Conservation (phyloP, 768 basidiomycete species). For the Daedaleopsis sinensis region DNA sequence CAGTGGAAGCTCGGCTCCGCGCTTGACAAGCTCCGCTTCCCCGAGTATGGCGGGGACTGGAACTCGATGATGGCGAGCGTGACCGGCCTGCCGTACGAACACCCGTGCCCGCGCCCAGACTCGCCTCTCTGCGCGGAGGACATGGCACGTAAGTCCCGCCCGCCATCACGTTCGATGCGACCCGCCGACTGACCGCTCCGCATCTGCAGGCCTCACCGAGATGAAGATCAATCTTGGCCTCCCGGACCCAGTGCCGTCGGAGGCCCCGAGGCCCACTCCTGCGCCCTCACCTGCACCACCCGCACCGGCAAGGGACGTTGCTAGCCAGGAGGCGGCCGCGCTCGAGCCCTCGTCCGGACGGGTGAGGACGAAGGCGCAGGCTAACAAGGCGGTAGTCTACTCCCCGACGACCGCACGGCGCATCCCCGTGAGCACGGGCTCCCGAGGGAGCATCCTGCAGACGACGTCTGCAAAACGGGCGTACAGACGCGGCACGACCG, state of each 20-base stretch:
- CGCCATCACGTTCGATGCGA: neutral
- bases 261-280: neutral
- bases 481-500: conserved; percentile 18
- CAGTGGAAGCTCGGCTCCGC: conserved; percentile 11
- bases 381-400: conserved; percentile 13
- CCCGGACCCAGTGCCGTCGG: neutral
- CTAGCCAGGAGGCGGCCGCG: neutral
- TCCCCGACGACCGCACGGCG: conserved; percentile 19
- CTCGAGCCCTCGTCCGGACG: neutral
- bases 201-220: neutral
- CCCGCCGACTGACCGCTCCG: neutral
- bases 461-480: conserved; percentile 7
- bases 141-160: conserved; percentile 2
- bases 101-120: neutral
- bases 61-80: neutral
- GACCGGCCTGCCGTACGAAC: neutral
- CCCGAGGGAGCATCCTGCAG: neutral
- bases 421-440: conserved; percentile 2
- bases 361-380: neutral
- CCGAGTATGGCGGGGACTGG: conserved; percentile 2
- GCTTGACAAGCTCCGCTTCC: conserved; percentile 11
- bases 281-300: neutral
- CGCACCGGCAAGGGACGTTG: neutral
- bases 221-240: neutral
- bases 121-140: conserved; percentile 6